phyloP scores from a whole-genome alignment of 441 rosid species.

The Kokia cookei region DNA sequence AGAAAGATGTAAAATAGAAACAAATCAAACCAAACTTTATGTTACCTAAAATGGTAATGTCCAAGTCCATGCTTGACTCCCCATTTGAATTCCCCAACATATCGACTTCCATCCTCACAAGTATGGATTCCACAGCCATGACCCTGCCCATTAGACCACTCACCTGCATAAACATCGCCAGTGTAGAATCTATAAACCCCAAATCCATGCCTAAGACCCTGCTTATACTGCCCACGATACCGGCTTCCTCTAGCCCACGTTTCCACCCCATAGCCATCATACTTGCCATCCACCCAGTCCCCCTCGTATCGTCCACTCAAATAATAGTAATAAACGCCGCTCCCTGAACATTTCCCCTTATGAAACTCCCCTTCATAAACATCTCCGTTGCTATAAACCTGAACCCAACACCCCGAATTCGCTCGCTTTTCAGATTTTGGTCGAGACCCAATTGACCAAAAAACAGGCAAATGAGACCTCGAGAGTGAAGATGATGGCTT shows the following conservation, averaged over 20 bases:
- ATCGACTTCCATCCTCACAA: slow-evolving; percentile 84
- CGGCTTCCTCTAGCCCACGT: slow-evolving; percentile 95
- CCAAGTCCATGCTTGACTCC: slow-evolving; percentile 94
- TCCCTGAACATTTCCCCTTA: slow-evolving; percentile 75
- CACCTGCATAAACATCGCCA: slow-evolving; percentile 85
- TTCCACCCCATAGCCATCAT: slow-evolving; percentile 83
- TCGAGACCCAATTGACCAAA: slow-evolving; percentile 92
- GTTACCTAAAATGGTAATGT: slow-evolving; percentile 86
- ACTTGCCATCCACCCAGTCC: slow-evolving; percentile 85
- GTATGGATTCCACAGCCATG: slow-evolving; percentile 92
- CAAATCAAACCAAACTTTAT: not conserved
- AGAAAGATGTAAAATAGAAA: not conserved
- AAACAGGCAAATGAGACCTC: slow-evolving; percentile 53
- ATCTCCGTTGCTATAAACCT: slow-evolving; percentile 79
- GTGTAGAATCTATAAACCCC: slow-evolving; percentile 85
- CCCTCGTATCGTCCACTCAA: slow-evolving; percentile 89
- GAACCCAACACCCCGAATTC: slow-evolving; percentile 86
- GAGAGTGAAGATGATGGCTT: slow-evolving; percentile 21
- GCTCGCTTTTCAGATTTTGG: slow-evolving; percentile 46
- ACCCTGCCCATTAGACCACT: slow-evolving; percentile 91
- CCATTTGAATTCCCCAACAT: slow-evolving; percentile 87
- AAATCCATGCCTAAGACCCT: slow-evolving; percentile 77
- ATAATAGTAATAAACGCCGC: slow-evolving; percentile 77
- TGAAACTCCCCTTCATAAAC: slow-evolving; percentile 81
- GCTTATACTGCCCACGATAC: slow-evolving; percentile 73